phyloP scores from a whole-genome alignment of 495 filamentous ascomycete species.

The Xylaria palmicola region DNA sequence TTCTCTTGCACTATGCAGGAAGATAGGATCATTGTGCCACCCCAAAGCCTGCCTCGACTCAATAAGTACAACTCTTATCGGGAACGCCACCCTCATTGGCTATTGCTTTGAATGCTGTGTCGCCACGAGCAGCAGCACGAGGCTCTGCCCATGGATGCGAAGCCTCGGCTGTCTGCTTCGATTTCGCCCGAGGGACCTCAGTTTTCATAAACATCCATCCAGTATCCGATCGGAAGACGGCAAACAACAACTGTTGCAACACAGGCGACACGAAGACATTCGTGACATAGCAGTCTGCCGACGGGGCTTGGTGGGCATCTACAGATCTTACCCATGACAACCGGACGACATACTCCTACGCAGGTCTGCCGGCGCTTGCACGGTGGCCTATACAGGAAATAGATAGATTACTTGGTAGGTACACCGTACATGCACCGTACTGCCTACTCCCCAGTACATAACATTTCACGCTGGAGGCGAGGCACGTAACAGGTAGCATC shows the following conservation, averaged over 20 bases:
- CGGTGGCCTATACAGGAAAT: too few relatives aligned
- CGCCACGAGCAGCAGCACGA: background rate
- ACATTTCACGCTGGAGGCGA: too few relatives aligned
- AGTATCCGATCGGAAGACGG: background rate
- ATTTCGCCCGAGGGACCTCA: background rate
- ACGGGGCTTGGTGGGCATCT: too few relatives aligned
- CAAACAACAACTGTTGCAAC: background rate
- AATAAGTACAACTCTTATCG: background rate
- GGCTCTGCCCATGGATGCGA: background rate
- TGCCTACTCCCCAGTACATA: too few relatives aligned
- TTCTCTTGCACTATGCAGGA: too few relatives aligned
- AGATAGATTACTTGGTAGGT: too few relatives aligned
- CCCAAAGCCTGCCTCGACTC: background rate
- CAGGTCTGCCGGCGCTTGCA: too few relatives aligned
- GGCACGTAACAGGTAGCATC: too few relatives aligned
- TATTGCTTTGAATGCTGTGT: background rate
- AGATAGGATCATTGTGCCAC: background rate
- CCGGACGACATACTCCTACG: too few relatives aligned
- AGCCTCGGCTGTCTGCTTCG: background rate
- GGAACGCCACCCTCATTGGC: background rate
- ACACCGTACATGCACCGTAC: too few relatives aligned
- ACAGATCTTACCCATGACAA: too few relatives aligned
- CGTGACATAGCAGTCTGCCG: background rate
- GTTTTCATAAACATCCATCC: too few relatives aligned
- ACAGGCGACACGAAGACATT: background rate